These are phyloP conservation scores for Barnettozyma sucrosica DNA, from an alignment of 805 yeast species.

Conservation along the genomic window DNA sequence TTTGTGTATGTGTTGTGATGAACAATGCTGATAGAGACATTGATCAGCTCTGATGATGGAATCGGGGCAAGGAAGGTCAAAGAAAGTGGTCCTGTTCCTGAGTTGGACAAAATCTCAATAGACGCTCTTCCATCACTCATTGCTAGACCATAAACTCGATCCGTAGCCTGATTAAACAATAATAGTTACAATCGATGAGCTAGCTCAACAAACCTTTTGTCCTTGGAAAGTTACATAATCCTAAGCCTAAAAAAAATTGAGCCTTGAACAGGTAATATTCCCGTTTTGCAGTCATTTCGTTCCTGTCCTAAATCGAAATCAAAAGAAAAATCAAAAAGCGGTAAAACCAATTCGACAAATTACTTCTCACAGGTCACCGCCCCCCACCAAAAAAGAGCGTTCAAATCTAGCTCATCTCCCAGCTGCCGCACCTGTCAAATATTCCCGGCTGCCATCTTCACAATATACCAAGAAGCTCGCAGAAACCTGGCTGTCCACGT, in stretches of 20 bases:
- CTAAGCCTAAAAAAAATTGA: no score
- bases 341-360: neutral
- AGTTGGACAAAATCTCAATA: neutral
- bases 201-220: neutral
- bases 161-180: neutral
- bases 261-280: neutral
- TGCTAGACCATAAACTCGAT: neutral
- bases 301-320: neutral
- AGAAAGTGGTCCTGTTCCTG: neutral
- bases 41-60: conserved; percentile 11
- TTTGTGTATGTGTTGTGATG: conserved; percentile 10
- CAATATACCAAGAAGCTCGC: neutral
- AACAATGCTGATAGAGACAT: conserved; percentile 11
- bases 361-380: neutral
- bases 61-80: conserved; percentile 5
- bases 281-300: neutral
- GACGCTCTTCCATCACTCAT: neutral
- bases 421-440: neutral
- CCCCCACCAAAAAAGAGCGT: neutral
- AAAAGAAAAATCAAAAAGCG: neutral
- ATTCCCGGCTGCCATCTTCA: neutral
- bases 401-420: neutral
- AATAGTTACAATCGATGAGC: neutral
- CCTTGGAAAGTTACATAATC: neutral
- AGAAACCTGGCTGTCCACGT: neutral